Percentiles rank a stretch among this genome's conserved stretches.
phyloP scores from a whole-genome alignment of 225 moss, liverwort and hornwort species.

The Sphagnum tenellum region DNA sequence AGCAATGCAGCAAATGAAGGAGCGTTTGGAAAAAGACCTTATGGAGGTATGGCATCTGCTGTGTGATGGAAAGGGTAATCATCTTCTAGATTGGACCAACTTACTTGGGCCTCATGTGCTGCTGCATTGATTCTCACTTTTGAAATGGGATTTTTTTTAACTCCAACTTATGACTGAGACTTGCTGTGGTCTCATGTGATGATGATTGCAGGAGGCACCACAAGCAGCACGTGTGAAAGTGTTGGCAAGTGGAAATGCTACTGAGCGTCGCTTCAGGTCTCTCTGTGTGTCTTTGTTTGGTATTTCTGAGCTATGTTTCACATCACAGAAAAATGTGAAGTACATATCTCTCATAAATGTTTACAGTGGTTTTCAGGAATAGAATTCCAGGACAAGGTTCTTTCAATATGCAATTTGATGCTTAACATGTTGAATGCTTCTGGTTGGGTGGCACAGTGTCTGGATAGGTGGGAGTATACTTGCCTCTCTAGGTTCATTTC shows the following conservation, averaged over 20 bases:
- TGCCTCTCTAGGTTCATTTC: constrained; percentile 89
- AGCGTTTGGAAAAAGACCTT: constrained; percentile 78
- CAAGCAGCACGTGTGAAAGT: constrained; percentile 93
- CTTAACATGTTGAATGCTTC: background rate
- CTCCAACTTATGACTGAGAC: no score
- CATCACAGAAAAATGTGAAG: no score
- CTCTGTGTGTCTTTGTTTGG: background rate
- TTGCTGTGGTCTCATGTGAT: background rate
- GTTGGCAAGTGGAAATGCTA: constrained; percentile 75
- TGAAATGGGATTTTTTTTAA: background rate
- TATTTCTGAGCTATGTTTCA: no score
- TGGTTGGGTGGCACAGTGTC: constrained; percentile 36
- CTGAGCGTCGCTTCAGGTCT: constrained; percentile 80
- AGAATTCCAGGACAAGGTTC: no score
- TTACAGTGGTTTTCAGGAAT: no score
- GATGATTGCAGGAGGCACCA: constrained; percentile 62
- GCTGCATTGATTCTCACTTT: background rate
- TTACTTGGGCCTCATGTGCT: background rate
- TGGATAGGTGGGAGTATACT: constrained; percentile 95
- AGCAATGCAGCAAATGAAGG: constrained; percentile 90
- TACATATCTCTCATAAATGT: no score
- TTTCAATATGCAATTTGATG: background rate
- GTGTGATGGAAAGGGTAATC: background rate
- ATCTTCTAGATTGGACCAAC: no score
- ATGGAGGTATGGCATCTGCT: constrained; percentile 41